phyloP scores from a whole-genome alignment of 768 basidiomycete species.

The Xanthoconium stramineum region DNA sequence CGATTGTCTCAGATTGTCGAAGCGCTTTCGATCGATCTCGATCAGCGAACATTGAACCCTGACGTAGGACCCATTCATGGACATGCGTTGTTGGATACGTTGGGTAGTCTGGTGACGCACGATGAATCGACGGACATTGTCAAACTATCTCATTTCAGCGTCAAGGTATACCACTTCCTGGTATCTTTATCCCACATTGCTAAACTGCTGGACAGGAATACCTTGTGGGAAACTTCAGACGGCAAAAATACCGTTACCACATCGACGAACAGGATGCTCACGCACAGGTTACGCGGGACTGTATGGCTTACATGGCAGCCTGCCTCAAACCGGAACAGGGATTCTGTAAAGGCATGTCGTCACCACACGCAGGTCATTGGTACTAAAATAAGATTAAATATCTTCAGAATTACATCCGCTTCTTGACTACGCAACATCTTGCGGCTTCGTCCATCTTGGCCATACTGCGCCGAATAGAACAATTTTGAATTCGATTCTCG shows the following conservation, averaged over 20 bases:
- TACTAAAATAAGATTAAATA: not conserved
- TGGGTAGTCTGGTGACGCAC: not conserved
- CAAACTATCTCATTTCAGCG: not conserved
- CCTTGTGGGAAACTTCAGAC: too few species aligned
- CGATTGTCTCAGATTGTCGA: conserved; percentile 6
- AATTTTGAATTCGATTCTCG: not conserved
- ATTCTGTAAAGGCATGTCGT: not conserved
- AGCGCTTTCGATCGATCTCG: not conserved
- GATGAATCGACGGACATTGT: not conserved
- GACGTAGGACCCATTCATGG: not conserved
- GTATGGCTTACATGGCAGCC: not conserved
- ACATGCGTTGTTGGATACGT: not conserved
- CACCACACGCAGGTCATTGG: not conserved
- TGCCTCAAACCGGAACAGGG: not conserved
- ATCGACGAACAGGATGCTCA: not conserved
- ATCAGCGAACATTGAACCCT: not conserved
- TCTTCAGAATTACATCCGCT: not conserved
- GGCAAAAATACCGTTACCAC: not conserved
- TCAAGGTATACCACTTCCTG: not conserved
- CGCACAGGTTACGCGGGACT: not conserved
- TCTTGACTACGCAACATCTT: not conserved
- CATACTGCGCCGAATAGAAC: not conserved
- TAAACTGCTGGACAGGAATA: too few species aligned
- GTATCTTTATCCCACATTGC: too few species aligned
- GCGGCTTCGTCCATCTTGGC: not conserved